Conservation (phyloP, 2,329 filamentous ascomycete species). For the Ophiostoma triangulosporum region DNA sequence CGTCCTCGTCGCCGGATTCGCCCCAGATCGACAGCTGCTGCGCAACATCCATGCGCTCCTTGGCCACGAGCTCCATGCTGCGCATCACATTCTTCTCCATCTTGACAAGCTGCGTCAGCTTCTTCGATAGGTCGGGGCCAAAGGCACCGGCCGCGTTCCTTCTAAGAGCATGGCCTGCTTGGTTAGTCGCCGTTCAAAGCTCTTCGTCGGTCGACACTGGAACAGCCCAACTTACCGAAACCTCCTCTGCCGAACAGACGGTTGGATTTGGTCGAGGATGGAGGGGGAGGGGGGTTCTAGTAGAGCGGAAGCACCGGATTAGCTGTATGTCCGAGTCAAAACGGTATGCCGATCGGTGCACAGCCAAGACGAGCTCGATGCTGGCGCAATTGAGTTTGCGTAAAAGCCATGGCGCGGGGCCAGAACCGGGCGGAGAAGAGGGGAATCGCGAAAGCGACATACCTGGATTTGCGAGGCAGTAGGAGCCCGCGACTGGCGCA, state of each 20-base stretch:
- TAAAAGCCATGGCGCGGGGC: background rate
- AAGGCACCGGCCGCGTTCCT: conserved; percentile 65
- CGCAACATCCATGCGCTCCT: conserved; percentile 96
- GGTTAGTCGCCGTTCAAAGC: background rate
- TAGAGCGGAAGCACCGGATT: background rate
- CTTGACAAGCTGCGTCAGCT: conserved; percentile 94
- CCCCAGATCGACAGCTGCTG: conserved; percentile 99
- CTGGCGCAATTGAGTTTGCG: background rate
- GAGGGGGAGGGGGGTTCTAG: conserved; percentile 84
- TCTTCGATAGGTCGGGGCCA: conserved; percentile 83
- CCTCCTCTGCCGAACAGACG: conserved; percentile 79
- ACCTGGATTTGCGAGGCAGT: conserved; percentile 69
- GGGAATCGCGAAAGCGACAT: conserved; percentile 12
- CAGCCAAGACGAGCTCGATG: background rate
- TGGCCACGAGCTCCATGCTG: conserved; percentile 85
- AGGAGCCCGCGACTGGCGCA: conserved; percentile 92
- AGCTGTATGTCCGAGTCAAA: background rate
- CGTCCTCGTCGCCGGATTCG: conserved; percentile 88
- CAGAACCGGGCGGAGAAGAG: background rate
- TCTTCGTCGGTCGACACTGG: conserved; percentile 6
- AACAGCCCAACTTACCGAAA: conserved; percentile 51
- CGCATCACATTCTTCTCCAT: conserved; percentile 99
- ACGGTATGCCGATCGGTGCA: background rate
- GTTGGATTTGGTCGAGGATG: conserved; percentile 80
- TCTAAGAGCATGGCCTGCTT: conserved; percentile 51